Evolutionary conservation across 2,329 filamentous ascomycete genomes (phyloP), one percentile per base, ranked within the genome.

Genomic region (Exserohilum turcica): DNA sequence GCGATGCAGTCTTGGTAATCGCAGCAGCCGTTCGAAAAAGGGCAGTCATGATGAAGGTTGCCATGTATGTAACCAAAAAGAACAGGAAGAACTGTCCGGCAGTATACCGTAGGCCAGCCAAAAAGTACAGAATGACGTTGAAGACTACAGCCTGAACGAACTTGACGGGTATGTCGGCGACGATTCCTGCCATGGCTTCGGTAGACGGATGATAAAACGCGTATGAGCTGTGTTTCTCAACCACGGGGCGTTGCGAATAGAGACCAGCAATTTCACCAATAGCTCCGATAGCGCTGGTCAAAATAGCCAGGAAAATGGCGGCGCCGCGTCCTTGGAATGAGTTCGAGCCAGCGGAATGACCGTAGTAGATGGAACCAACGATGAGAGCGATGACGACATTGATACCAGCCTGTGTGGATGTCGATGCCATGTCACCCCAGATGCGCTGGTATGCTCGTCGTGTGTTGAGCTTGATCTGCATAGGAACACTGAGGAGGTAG

Each of bases 161-260:
- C 71, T 93, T 96, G 73, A 91, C 89, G 0, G 92, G 92, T 74
- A 95, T 76, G 63, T 96, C 92, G 59, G 85, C 87, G 13, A 96
- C 75, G 84, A 96, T 92, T 2, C 89, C 93, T 0, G 89, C 85
- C 56, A 91, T 81, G 12, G 91, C 90, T 79, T 97, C 92, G 5
- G 91, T 88, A 7, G 88, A 90, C 0, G 92, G 91, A 67, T 95
- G 92, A 64, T 96, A 96, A 32, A 96, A 83, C 12, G 91, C 91
- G 70, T 96, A 96, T 21, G 88, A 86, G 47, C 82, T 78, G 65
- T 96, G 92, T 71, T 96, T 96, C 67, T 96, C 91, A 54, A 97
- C 90, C 63, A 96, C 94, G 0, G 90, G 88, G 18, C 92, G 87
- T 82, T 96, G 91, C 1, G 89, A 83, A 67, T 93, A 96, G 2